Base-by-base conservation (phyloP, 2,329 filamentous ascomycete genomes). In the Cytospora schulzeri region DNA sequence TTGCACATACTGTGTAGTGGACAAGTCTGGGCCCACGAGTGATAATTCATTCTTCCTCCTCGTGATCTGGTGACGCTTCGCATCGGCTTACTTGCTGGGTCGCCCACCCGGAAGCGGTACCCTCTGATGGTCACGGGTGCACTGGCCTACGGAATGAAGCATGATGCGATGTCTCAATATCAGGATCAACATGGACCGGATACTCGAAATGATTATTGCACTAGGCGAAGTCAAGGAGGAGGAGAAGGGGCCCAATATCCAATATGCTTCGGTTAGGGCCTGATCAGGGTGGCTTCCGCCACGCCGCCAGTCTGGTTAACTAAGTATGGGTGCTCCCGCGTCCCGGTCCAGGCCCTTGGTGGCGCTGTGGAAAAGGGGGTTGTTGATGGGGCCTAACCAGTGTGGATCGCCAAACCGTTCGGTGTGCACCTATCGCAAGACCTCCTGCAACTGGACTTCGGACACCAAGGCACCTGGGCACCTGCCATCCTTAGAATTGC, bases 231-330 rank as follows among this genome's bases (percentile, higher is more conserved):
- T 31, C 35, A 55, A 57, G 53, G 41, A 63, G 19, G 14, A 41
- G n/a, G 41, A 41, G 24, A 45, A 11, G 33, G 54, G 45, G 12
- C 31, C 54, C 31, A 51, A 38, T n/a, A 9, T 31, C 29, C 29
- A 9, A 9, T 53, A 63, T 52, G 58, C 57, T 55, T 55, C 59
- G 41, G 31, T 50, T 61, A 56, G 29, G n/a, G 29, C 29, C 41
- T 55, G 59, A 45, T 48, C 26, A 29, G 38, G 51, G 51, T 33
- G 62, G 41, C 51, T 60, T 53, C 50, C 15, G 41, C 62, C 57
- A 64, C 57, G 54, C 57, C 63, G 64, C 57, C 64, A 66, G 61
- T 19, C 15, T 54, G 64, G 60, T 53, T 33, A 63, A 48, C 51
- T 56, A 31, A 29, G 48, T 50, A 35, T 60, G 64, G 64, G 61